Conservation (phyloP, 164 flowering plant species). For the Malania oleifera region DNA sequence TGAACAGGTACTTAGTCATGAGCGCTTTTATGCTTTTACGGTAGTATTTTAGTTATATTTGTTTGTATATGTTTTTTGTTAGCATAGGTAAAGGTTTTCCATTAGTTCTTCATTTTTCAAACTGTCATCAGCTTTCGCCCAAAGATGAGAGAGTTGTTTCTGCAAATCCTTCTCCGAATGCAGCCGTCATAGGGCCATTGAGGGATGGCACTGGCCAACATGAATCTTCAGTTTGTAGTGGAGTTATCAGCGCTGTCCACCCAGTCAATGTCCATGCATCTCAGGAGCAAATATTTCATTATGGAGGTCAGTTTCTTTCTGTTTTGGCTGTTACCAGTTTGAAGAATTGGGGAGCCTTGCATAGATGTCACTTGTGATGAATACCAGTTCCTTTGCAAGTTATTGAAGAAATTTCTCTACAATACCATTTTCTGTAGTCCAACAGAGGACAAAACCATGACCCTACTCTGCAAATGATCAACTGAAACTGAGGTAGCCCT, state of each 20-base stretch:
- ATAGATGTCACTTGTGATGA: not conserved
- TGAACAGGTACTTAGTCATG: not conserved
- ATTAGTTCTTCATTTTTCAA: not conserved
- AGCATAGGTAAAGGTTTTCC: not conserved
- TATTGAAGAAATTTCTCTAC: no score
- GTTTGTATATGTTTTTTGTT: not conserved
- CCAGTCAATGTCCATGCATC: not conserved
- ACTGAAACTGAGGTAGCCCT: no score
- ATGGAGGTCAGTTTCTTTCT: slow-evolving; percentile 1
- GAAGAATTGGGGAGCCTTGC: not conserved
- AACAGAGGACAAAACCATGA: no score
- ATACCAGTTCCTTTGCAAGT: not conserved
- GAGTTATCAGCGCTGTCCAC: not conserved
- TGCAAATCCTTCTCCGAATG: not conserved
- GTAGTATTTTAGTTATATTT: no score
- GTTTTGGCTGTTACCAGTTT: not conserved
- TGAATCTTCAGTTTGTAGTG: not conserved
- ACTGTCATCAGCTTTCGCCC: not conserved
- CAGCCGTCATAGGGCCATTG: not conserved
- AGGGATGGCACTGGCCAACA: not conserved
- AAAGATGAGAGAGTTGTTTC: not conserved
- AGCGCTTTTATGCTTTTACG: no score
- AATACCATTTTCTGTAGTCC: no score
- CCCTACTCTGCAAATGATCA: no score
- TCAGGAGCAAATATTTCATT: not conserved